These are phyloP conservation scores for Detonula confervacea DNA, from an alignment of 352 stramenopile genomes.

Conservation along the genomic window DNA sequence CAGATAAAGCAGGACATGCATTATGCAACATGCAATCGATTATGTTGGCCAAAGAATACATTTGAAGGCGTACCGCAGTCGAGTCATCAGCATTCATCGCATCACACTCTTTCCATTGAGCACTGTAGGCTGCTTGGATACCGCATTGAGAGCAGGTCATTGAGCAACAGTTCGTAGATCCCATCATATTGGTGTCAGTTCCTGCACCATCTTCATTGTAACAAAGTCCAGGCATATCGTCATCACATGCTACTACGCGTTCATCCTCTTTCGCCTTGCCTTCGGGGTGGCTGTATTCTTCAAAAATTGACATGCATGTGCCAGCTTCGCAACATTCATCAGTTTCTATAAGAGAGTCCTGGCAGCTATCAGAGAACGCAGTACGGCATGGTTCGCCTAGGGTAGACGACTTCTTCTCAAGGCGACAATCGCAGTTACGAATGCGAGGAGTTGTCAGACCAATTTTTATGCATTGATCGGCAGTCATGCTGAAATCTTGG, in stretches of 20 bases:
- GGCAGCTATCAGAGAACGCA: not conserved
- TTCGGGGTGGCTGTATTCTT: not conserved
- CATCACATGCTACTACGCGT: not conserved
- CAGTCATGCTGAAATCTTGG: constrained; percentile 1
- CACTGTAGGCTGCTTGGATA: not conserved
- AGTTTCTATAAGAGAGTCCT: not conserved
- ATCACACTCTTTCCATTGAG: not conserved
- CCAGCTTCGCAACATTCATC: constrained; percentile 7
- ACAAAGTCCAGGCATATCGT: constrained; percentile 12
- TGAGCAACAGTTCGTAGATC: constrained; percentile 12
- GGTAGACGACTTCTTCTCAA: not conserved
- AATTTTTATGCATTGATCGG: constrained; percentile 4
- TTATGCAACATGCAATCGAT: too few relatives aligned
- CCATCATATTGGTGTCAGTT: constrained; percentile 2
- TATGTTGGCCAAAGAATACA: too few relatives aligned
- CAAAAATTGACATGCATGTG: constrained; percentile 13
- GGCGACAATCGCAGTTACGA: constrained; percentile 13
- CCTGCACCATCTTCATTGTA: constrained; percentile 16
- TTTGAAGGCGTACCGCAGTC: too few relatives aligned
- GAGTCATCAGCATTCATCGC: not conserved
- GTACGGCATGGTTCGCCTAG: not conserved
- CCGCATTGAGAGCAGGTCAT: constrained; percentile 9
- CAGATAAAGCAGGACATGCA: too few relatives aligned
- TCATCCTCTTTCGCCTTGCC: not conserved
- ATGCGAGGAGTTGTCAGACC: constrained; percentile 3